Evolutionary conservation across 495 filamentous ascomycete species (phyloP), one percentile per base, ranked within the genome.

Genomic region (Aspergillus affinis): DNA sequence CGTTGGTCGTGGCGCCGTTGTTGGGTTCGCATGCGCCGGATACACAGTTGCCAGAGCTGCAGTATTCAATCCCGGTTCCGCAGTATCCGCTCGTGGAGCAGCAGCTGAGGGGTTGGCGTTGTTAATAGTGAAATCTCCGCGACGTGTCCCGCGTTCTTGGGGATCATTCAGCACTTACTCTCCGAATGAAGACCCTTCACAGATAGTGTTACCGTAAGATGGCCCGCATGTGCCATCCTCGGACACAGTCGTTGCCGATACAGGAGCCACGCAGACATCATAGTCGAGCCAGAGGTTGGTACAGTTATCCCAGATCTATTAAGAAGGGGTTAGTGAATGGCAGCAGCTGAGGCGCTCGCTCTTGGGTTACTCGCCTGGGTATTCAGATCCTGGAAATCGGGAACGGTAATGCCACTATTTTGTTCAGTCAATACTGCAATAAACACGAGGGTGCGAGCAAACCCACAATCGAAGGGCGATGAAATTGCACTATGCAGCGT

Each of bases 201-300:
- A 57, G n/a, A 48, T 19, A 48, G 45, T 57, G 41, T 57, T 48
- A 48, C 19, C 29, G 45, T 48, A 32, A 30, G 55, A 57, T 48
- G 45, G 55, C 21, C 55, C 45, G 21, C 55, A 57, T 48, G 41
- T 48, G 19, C 55, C 45, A 57, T 57, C 21, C 23, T 26, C 21
- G 19, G 55, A 57, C 18, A 57, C 23, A 17, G 45, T 9, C 29
- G 41, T 18, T 49, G 20, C 19, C 2, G 55, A 48, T n/a, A 57
- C 55, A 30, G 55, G 55, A 57, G 55, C 55, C n/a, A 57, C 55
- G 45, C 55, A 57, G 45, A 57, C 21, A 57, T 49, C 45, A 48
- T 57, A 57, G 45, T 29, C 23, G 17, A 57, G 55, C 55, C 45
- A 57, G 23, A 57, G 55, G 44, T 57, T 57, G 45, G 41, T 57